Evolutionary conservation across 2,329 filamentous ascomycete species (phyloP), one percentile per base, ranked within the genome.

Genomic region (Claviceps paspali): DNA sequence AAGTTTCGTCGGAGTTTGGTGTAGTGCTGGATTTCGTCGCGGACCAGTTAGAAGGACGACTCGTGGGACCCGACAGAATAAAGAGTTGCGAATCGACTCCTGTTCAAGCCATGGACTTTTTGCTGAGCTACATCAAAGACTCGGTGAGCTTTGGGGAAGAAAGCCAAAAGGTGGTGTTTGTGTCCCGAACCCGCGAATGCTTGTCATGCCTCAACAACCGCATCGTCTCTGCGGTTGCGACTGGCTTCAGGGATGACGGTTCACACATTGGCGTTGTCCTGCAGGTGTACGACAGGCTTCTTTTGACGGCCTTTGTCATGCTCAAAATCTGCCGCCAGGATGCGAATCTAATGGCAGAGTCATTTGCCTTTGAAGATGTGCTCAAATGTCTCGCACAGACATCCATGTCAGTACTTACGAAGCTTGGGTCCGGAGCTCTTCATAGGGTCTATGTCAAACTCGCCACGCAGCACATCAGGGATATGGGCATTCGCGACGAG

Each of bases 1-100:
- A 62, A 23, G 63, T 67, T 2, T 78, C 75, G 2, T 77, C 74
- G 3, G 73, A 79, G 45, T 45, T 79, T 15, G 74, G 75, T 2
- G 60, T 78, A 28, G 53, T 76, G n/a, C 57, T 76, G 40, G 75
- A 79, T 50, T 73, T 65, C 51, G 55, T 79, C 23, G 50, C 57
- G 9, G 71, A 76, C 24, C 59, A 67, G 32, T 40, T 60, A n/a
- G 52, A 55, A 40, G 40, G 33, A 18, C 31, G 14, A 29, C 6
- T 43, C 11, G 19, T 21, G n/a, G n/a, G 14, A 24, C 5, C 35
- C 12, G 6, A 9, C 15, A 17, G 11, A 10, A 14, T 3, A 22
- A 32, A 4, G 6, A 37, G 4, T 4, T 38, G 45, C 14, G 35
- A 42, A n/a, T 40, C 38, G 29, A 44, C 42, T 29, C 41, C 49